Base-by-base conservation (phyloP, 164 flowering plant genomes). In the Vitis amurensis region DNA sequence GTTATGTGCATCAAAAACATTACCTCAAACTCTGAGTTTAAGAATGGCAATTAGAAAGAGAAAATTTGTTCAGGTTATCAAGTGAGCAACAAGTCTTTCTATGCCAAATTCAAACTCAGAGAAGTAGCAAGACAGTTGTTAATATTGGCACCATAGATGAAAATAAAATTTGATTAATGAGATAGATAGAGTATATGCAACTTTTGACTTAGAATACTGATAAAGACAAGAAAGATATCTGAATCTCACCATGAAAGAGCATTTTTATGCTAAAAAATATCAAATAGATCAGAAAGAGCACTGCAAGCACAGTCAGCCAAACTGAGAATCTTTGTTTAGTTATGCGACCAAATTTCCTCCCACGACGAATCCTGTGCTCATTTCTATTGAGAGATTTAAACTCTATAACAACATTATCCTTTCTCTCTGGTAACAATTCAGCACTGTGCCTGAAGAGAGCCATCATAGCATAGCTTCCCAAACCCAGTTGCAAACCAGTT, bases 191-290 rank as follows among this genome's bases (percentile, higher is more conserved):
- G 44, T 6, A 37, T 37, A 37, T 37, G 44, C 44, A 37, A 37
- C 44, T 37, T 37, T 37, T 37, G 2, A 37, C 44, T 37, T 37
- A 37, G 44, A 37, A 37, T 37, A 37, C 44, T 2, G 6, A 37
- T 37, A 37, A 37, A 37, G 44, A 58, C 29, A 63, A 59, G 57
- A 17, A 11, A 27, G 62, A 11, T 7, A 0, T 7, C 9, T 13
- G 57, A 72, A 57, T 37, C 84, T 81, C 71, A 91, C 97, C 93
- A 63, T 82, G 83, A 63, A 83, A 76, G 55, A 80, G 71, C 57
- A 90, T 50, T 47, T 78, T 79, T 11, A 79, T 16, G 69, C 87
- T 84, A 67, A 88, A 85, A 55, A 76, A 29, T 3, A 76, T 72
- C 61, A 78, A 74, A 68, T 59, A 89, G 1, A 83, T 59, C 2